A percentile compares a stretch with the other conserved stretches of the same genome.
These are phyloP conservation scores for Chlorociboria aeruginascens DNA, from an alignment of 495 filamentous ascomycete species.

Conservation along the genomic window DNA sequence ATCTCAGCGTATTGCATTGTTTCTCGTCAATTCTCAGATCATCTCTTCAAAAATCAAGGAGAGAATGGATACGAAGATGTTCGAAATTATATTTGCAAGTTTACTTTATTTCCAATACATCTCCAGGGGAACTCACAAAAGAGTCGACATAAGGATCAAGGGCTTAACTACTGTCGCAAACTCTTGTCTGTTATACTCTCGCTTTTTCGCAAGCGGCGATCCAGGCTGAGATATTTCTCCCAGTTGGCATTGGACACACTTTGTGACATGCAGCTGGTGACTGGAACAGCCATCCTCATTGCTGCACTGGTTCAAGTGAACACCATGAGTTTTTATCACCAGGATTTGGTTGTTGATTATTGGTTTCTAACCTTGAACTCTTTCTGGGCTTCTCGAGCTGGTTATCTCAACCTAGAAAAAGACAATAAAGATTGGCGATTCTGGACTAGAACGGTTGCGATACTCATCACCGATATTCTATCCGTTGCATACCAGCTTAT, in stretches of 20 bases:
- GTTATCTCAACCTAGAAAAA: too few relatives aligned
- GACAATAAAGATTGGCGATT: background rate
- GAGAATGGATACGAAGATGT: background rate
- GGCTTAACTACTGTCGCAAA: too few relatives aligned
- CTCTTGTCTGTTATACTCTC: too few relatives aligned
- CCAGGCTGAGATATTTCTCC: background rate
- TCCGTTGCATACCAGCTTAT: background rate
- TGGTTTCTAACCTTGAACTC: constrained; percentile 3
- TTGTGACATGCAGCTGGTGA: constrained; percentile 3
- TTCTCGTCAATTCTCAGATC: background rate
- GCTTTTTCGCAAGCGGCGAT: too few relatives aligned
- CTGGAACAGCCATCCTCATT: constrained; percentile 1
- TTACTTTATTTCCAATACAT: too few relatives aligned
- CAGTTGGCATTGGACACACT: background rate
- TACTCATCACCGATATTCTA: background rate
- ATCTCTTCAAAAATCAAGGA: background rate
- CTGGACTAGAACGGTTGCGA: background rate
- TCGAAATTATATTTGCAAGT: too few relatives aligned
- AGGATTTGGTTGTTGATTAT: constrained; percentile 1
- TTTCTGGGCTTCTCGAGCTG: background rate
- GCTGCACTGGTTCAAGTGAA: background rate
- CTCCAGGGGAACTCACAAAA: too few relatives aligned
- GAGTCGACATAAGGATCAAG: too few relatives aligned
- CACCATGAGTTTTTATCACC: constrained; percentile 1
- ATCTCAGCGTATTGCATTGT: background rate